These are phyloP conservation scores for Pulveroboletus sp. DNA, from an alignment of 768 basidiomycete species.

Conservation along the genomic window DNA sequence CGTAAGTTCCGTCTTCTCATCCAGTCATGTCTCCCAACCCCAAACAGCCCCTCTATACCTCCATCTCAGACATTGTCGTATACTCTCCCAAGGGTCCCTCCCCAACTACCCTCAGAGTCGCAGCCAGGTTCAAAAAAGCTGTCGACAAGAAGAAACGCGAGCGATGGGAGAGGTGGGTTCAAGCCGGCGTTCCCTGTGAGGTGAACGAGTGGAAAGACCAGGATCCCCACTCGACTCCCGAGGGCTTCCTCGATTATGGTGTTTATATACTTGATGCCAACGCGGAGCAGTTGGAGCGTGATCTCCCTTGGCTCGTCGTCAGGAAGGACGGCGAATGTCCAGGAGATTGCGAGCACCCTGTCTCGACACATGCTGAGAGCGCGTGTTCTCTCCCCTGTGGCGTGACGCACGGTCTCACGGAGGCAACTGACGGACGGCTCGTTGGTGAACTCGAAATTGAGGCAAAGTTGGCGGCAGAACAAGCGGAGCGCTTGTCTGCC, in stretches of 20 bases:
- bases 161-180: constrained; percentile 29
- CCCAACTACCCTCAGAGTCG: constrained; percentile 52
- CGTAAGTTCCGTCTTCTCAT: constrained; percentile 42
- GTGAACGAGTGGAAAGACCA: constrained; percentile 7
- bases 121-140: constrained; percentile 61
- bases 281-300: constrained; percentile 22
- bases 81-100: constrained; percentile 70
- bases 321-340: constrained; percentile 25
- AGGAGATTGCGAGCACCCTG: constrained; percentile 16
- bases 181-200: constrained; percentile 12
- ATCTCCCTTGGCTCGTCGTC: constrained; percentile 27
- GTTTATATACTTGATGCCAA: constrained; percentile 30
- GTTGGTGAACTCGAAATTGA: constrained; percentile 23
- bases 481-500: neutral
- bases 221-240: constrained; percentile 20
- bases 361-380: neutral
- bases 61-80: constrained; percentile 84
- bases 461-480: constrained; percentile 8
- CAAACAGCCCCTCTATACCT: constrained; percentile 71
- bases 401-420: constrained; percentile 25
- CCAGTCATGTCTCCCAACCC: constrained; percentile 3
- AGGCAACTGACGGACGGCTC: constrained; percentile 28
- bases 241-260: constrained; percentile 29
- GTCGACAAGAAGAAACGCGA: constrained; percentile 55
- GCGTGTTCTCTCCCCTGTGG: neutral